These are phyloP conservation scores for Malus hybrid DNA, from an alignment of 331 rosid genomes.

Conservation along the genomic window DNA sequence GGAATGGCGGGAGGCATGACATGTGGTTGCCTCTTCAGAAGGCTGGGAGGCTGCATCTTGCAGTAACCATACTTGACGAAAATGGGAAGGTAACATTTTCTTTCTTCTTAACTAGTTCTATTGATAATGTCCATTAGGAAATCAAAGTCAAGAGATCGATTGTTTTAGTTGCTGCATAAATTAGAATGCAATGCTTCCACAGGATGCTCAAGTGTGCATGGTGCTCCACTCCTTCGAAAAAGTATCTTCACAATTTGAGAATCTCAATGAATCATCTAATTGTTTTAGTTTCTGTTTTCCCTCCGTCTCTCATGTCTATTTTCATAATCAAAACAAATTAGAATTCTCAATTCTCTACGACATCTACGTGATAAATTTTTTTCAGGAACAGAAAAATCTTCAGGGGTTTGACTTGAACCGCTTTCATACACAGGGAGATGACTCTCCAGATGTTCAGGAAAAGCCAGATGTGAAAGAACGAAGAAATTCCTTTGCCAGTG, in stretches of 20 bases:
- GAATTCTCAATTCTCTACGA: neutral
- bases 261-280: neutral
- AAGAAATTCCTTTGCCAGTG: conserved; percentile 36
- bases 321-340: neutral
- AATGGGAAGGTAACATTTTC: conserved; percentile 42
- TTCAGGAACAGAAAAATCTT: neutral
- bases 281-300: neutral
- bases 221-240: neutral
- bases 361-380: neutral
- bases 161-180: neutral
- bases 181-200: neutral
- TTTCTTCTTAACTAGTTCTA: neutral
- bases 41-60: conserved; percentile 74
- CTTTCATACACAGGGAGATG: conserved; percentile 41
- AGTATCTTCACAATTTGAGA: neutral
- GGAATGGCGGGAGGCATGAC: conserved; percentile 70
- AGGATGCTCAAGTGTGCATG: neutral
- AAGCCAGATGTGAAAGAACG: conserved; percentile 24
- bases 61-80: conserved; percentile 53
- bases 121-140: neutral
- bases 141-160: neutral
- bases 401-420: conserved; percentile 14
- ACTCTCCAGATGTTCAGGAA: conserved; percentile 23
- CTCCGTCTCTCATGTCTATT: neutral
- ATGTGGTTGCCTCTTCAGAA: conserved; percentile 80